These are phyloP conservation scores for Hypsizygus marmoreus DNA, from an alignment of 768 basidiomycete genomes.

Conservation along the genomic window DNA sequence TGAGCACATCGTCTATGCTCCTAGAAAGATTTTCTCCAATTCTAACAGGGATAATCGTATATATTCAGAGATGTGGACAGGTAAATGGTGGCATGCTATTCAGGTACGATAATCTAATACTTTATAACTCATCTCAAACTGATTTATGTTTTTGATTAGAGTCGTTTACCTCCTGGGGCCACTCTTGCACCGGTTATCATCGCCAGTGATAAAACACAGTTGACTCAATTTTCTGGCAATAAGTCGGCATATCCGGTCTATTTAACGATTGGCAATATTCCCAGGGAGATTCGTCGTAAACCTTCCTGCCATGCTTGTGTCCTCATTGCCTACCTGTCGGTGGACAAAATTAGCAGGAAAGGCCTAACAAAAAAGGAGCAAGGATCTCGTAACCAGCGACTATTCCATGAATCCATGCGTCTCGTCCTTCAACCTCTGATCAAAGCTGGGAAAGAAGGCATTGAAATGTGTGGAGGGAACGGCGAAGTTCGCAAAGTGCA, in stretches of 20 bases:
- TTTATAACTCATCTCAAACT: neutral
- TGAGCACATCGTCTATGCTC: neutral
- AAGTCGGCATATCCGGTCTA: slow-evolving; percentile 50
- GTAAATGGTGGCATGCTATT: neutral
- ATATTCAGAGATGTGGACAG: slow-evolving; percentile 1
- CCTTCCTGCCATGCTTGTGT: slow-evolving; percentile 22
- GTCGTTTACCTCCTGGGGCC: slow-evolving; percentile 2
- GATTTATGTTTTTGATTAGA: neutral
- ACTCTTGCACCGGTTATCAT: slow-evolving; percentile 7
- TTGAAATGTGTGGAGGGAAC: slow-evolving; percentile 28
- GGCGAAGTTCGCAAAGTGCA: slow-evolving; percentile 21
- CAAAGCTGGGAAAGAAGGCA: slow-evolving; percentile 31
- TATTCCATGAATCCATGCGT: slow-evolving; percentile 35
- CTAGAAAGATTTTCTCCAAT: neutral
- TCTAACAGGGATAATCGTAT: neutral
- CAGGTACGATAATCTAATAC: neutral
- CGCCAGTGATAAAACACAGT: slow-evolving; percentile 5
- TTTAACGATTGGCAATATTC: slow-evolving; percentile 48
- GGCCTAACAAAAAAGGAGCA: slow-evolving; percentile 16
- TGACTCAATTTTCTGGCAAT: slow-evolving; percentile 4
- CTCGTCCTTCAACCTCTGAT: slow-evolving; percentile 29
- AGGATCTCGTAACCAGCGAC: slow-evolving; percentile 19
- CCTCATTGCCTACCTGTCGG: slow-evolving; percentile 35
- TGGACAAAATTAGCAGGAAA: slow-evolving; percentile 32
- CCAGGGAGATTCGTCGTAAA: slow-evolving; percentile 30